These are phyloP conservation scores for Phytophthora fragariae DNA, from an alignment of 352 stramenopile genomes.

Conservation along the genomic window DNA sequence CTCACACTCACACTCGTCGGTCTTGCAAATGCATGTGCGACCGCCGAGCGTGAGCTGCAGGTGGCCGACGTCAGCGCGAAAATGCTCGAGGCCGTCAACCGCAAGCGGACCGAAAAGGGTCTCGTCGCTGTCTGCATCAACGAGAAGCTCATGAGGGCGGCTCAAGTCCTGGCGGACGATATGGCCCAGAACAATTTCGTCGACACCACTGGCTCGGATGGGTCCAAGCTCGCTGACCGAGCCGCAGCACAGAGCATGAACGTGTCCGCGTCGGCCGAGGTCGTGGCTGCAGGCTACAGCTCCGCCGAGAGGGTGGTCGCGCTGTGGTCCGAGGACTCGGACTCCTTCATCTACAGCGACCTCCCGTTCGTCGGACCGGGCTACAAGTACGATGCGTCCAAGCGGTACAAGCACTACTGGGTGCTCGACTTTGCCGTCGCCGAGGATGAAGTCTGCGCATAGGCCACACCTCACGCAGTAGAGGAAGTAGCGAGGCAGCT, in stretches of 20 bases:
- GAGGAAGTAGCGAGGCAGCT: too few relatives aligned
- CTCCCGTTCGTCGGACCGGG: conserved; percentile 39
- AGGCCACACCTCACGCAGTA: too few relatives aligned
- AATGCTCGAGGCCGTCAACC: conserved; percentile 46
- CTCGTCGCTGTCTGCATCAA: conserved; percentile 47
- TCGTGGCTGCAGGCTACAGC: conserved; percentile 51
- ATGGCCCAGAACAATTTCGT: conserved; percentile 37
- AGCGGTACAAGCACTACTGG: conserved; percentile 48
- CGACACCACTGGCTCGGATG: conserved; percentile 36
- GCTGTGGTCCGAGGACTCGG: conserved; percentile 46
- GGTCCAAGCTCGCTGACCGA: conserved; percentile 37
- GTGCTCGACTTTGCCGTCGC: too few relatives aligned
- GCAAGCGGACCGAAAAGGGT: conserved; percentile 43
- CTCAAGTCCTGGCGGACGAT: conserved; percentile 32
- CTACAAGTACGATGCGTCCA: conserved; percentile 42
- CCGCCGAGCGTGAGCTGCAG: conserved; percentile 32
- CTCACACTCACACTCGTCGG: conserved; percentile 6
- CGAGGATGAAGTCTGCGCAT: too few relatives aligned
- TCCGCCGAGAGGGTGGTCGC: conserved; percentile 43
- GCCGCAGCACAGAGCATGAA: conserved; percentile 13
- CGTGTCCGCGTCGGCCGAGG: conserved; percentile 30
- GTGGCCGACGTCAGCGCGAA: conserved; percentile 46
- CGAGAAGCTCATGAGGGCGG: conserved; percentile 39
- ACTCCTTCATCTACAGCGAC: conserved; percentile 44
- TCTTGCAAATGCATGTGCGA: not conserved